Base-by-base conservation (phyloP, 805 yeast genomes). In the Lipomyces orientalis region DNA sequence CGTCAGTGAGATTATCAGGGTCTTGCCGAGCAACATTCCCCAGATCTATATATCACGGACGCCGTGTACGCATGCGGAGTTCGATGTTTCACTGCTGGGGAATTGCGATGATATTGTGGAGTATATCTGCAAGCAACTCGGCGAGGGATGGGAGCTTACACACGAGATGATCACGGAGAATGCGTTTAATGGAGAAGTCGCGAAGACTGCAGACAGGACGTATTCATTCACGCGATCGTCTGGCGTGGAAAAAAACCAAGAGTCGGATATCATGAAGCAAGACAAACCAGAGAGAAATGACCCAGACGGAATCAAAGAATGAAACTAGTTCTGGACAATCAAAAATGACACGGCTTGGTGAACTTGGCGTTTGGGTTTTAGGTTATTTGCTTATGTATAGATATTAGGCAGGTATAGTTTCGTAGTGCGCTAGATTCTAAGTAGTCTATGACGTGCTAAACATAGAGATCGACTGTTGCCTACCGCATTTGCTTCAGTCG, bases 1-100 rank as follows among this genome's bases (percentile, higher is more conserved):
- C 0, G 97, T 93, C 4, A 87, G 92, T 62, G 93, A 91, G 62
- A 90, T 93, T 66, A 93, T 91, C n/a, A 88, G 91, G 69, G 82
- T 85, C 78, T 80, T 93, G 1, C 87, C 89, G 0, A 83, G 83
- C n/a, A 77, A 84, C n/a, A 87, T 90, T 1, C 97, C 97, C 0
- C 97, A 92, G 78, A 82, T 93, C 4, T 81, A 90, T 65, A 89
- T 93, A 70, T 90, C 91, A 75, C 87, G 85, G 74, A 95, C 91
- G 74, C 88, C 90, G 0, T 88, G 91, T 22, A 82, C 81, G 49
- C 96, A 90, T 74, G 85, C 88, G 58, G 90, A 89, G 73, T 93
- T 93, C 77, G 97, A 93, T 76, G 84, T 91, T 31, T 86, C 86
- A 22, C 76, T 93, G 19, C 77, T 92, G 31, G 97, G 97, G 0